These are phyloP conservation scores for Beta lomatogona DNA, from an alignment of 179 eudicot species.

Conservation along the genomic window DNA sequence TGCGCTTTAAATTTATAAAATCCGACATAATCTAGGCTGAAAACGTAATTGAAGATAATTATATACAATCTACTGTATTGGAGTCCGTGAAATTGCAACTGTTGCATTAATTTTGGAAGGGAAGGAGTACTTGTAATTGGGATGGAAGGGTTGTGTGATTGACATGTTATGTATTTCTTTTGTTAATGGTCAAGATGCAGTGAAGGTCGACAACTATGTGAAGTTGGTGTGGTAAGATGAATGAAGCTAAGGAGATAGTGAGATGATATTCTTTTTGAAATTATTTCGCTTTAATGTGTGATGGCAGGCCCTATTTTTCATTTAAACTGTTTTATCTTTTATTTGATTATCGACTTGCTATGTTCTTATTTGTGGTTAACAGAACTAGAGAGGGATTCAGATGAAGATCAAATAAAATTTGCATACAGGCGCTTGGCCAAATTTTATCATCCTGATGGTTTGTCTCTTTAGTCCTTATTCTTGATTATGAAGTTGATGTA, in stretches of 20 bases:
- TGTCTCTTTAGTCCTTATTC: conserved; percentile 36
- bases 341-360: neutral
- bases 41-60: too few relatives aligned
- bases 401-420: conserved; percentile 65
- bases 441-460: conserved; percentile 97
- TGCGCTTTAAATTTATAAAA: too few relatives aligned
- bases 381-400: conserved; percentile 87
- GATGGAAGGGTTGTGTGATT: too few relatives aligned
- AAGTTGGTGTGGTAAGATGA: neutral
- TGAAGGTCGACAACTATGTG: neutral
- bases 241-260: neutral
- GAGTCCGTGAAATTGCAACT: too few relatives aligned
- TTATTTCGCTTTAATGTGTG: neutral
- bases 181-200: neutral
- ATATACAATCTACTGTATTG: too few relatives aligned
- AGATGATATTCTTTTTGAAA: too few relatives aligned
- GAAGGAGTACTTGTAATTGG: too few relatives aligned
- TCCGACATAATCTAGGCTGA: too few relatives aligned
- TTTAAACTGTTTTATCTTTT: neutral
- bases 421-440: conserved; percentile 86
- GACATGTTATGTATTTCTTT: neutral
- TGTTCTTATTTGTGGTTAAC: conserved; percentile 29
- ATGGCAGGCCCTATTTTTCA: neutral
- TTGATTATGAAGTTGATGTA: neutral
- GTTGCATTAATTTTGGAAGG: too few relatives aligned